Evolutionary conservation across 75 land plant genomes (phyloP).

Genomic region (Pinus albicaulis): DNA sequence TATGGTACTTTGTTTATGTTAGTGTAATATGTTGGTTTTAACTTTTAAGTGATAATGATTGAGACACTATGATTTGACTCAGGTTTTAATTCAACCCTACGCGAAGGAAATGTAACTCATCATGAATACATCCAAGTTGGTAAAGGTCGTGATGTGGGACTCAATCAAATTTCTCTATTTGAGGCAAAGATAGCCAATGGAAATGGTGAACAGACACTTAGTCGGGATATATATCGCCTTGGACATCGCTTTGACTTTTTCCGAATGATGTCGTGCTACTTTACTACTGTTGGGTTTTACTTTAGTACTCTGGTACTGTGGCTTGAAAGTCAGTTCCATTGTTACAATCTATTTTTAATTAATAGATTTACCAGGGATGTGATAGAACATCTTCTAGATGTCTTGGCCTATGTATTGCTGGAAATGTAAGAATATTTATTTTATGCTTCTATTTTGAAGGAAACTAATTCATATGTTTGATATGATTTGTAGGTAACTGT

Average conservation of each 20-base stretch:
- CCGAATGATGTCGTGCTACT: slow-evolving; percentile 95
- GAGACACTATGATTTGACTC: neutral
- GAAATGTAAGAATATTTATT: neutral
- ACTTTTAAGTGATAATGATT: neutral
- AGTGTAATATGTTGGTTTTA: neutral
- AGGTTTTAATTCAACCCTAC: slow-evolving; percentile 97
- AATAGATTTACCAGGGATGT: neutral
- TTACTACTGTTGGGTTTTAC: slow-evolving; percentile 94
- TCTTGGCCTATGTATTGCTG: neutral
- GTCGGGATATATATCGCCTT: slow-evolving; percentile 93
- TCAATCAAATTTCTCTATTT: slow-evolving; percentile 92
- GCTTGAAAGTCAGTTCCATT: neutral
- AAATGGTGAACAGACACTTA: slow-evolving; percentile 96
- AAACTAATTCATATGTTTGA: neutral
- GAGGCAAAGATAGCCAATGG: slow-evolving; percentile 98
- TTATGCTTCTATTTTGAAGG: slow-evolving; percentile 7
- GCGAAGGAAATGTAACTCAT: slow-evolving; percentile 93
- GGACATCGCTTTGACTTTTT: slow-evolving; percentile 99
- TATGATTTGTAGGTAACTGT: slow-evolving; percentile 71
- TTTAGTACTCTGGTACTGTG: slow-evolving; percentile 75
- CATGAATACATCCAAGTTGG: slow-evolving; percentile 99
- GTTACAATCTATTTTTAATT: neutral
- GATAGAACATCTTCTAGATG: neutral
- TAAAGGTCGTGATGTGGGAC: slow-evolving; percentile 97
- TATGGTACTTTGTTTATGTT: neutral